A percentile compares a stretch with the other conserved stretches of the same genome.
phyloP scores from a whole-genome alignment of 208 protist genomes.

The Strigomonas galati region DNA sequence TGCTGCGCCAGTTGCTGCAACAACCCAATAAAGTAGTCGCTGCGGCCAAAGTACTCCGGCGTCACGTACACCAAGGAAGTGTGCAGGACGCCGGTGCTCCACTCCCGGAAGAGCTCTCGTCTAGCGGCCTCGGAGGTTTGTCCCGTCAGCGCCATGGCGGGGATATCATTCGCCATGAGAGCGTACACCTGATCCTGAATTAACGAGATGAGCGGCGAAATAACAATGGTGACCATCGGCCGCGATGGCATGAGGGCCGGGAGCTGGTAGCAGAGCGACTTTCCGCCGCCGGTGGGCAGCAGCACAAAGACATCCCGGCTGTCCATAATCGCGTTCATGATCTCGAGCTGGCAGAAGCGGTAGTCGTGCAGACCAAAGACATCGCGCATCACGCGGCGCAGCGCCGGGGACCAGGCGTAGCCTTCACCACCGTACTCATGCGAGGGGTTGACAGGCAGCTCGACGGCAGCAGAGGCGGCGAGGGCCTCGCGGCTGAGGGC shows the following conservation, averaged over 20 bases:
- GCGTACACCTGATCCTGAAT: slow-evolving; percentile 96
- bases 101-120: slow-evolving; percentile 68
- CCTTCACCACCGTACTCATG: slow-evolving; percentile 63
- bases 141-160: slow-evolving; percentile 75
- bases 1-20: slow-evolving; percentile 46
- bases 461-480: slow-evolving; percentile 31
- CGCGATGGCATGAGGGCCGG: slow-evolving; percentile 85
- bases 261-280: slow-evolving; percentile 96
- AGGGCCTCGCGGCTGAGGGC: slow-evolving; percentile 30
- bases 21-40: slow-evolving; percentile 63
- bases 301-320: slow-evolving; percentile 94
- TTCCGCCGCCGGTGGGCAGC: slow-evolving; percentile 94
- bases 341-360: slow-evolving; percentile 90
- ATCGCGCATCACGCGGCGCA: slow-evolving; percentile 86
- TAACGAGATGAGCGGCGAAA: slow-evolving; percentile 96
- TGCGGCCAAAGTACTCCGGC: slow-evolving; percentile 87
- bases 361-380: slow-evolving; percentile 89
- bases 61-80: slow-evolving; percentile 84
- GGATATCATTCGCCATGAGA: slow-evolving; percentile 79
- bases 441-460: slow-evolving; percentile 68
- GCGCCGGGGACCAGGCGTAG: slow-evolving; percentile 77
- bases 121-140: slow-evolving; percentile 56
- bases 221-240: slow-evolving; percentile 88
- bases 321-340: slow-evolving; percentile 94
- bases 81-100: slow-evolving; percentile 43